These are phyloP conservation scores for Sugiyamaella smithiae DNA, from an alignment of 805 yeast genomes.

Conservation along the genomic window DNA sequence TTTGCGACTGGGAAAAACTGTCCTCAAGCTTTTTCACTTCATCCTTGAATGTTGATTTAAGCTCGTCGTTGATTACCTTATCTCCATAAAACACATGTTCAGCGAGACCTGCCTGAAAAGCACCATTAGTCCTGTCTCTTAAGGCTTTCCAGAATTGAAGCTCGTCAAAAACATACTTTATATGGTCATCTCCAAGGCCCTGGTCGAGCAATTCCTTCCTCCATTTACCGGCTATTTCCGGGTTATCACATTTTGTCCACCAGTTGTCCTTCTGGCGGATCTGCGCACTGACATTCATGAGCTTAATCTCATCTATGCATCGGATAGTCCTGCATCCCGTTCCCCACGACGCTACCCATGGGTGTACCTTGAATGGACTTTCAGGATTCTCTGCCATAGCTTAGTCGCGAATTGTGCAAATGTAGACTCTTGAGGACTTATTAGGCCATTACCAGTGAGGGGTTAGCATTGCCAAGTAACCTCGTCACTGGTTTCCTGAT, in stretches of 20 bases:
- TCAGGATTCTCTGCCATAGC: too few species aligned
- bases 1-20: constrained; percentile 18
- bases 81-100: not conserved
- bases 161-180: constrained; percentile 34
- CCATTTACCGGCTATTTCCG: constrained; percentile 32
- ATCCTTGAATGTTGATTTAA: not conserved
- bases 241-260: constrained; percentile 30
- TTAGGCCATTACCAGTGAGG: too few species aligned
- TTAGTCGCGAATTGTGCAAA: too few species aligned
- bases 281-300: not conserved
- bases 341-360: not conserved
- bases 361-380: not conserved
- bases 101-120: not conserved
- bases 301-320: not conserved
- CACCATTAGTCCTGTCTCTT: not conserved
- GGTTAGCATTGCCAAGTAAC: too few species aligned
- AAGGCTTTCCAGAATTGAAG: constrained; percentile 20
- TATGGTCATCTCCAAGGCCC: constrained; percentile 22
- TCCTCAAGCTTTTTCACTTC: not conserved
- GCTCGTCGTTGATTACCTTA: not conserved
- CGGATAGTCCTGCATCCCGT: not conserved
- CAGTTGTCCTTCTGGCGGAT: constrained; percentile 34
- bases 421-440: too few species aligned
- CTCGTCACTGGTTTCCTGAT: too few species aligned
- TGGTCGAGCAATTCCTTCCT: constrained; percentile 23